Evolutionary conservation across 2,329 filamentous ascomycete genomes (phyloP).

Genomic region (Bipolaris victoriae): DNA sequence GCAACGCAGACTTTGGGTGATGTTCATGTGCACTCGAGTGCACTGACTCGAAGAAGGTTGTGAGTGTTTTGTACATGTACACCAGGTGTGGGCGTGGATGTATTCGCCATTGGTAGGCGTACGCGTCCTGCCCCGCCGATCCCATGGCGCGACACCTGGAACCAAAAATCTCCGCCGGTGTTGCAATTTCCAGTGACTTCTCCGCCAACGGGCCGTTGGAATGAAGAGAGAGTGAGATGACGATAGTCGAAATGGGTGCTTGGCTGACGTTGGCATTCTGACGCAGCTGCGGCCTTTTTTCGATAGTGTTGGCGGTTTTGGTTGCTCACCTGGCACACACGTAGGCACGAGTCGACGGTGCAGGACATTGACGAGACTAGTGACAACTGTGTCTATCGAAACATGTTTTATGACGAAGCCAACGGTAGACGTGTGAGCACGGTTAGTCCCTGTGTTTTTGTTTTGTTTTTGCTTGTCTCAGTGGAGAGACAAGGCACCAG

Average conservation of each 20-base stretch:
- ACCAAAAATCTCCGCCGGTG: not conserved
- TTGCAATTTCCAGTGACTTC: not conserved
- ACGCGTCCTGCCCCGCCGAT: constrained; percentile 6
- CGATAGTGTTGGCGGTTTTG: constrained; percentile 5
- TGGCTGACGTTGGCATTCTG: constrained; percentile 1
- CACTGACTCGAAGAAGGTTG: not conserved
- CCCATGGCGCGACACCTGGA: not conserved
- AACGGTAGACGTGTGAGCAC: not conserved
- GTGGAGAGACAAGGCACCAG: not conserved
- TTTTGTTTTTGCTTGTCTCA: not conserved
- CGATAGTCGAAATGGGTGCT: not conserved
- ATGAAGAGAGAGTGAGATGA: not conserved
- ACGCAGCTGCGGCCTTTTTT: not conserved
- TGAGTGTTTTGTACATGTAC: not conserved
- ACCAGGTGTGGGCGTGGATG: not conserved
- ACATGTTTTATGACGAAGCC: constrained; percentile 9
- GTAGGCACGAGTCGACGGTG: not conserved
- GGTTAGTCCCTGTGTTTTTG: not conserved
- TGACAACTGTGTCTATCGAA: constrained; percentile 11
- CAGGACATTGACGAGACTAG: not conserved
- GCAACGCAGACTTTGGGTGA: not conserved
- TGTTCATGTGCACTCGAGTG: not conserved
- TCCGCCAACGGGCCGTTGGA: not conserved
- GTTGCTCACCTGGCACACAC: not conserved
- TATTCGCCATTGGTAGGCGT: not conserved